A percentile compares a stretch with the other conserved stretches of the same genome.
These are phyloP conservation scores for Colletotrichum tropicale DNA, from an alignment of 2,329 filamentous ascomycete species.

Conservation along the genomic window DNA sequence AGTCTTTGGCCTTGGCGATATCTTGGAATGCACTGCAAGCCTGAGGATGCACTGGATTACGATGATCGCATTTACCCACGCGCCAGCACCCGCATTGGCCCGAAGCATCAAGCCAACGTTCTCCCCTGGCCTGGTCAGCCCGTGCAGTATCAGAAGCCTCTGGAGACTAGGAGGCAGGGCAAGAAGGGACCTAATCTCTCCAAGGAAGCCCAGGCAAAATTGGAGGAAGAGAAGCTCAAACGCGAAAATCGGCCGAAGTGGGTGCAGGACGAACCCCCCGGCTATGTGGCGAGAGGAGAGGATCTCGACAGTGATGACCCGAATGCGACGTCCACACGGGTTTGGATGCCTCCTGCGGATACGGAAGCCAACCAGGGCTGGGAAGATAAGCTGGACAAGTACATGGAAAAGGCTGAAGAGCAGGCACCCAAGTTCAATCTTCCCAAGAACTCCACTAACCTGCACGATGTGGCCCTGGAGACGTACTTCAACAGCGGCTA, in stretches of 20 bases:
- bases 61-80: constrained; percentile 97
- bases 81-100: constrained; percentile 89
- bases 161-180: constrained; percentile 82
- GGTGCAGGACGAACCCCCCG: constrained; percentile 88
- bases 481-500: constrained; percentile 76
- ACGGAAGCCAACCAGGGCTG: constrained; percentile 65
- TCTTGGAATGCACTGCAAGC: constrained; percentile 91
- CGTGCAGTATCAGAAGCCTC: constrained; percentile 88
- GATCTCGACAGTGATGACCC: constrained; percentile 75
- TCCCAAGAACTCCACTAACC: constrained; percentile 79
- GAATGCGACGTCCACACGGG: constrained; percentile 73
- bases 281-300: constrained; percentile 84
- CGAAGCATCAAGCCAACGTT: constrained; percentile 88
- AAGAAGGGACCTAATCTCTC: constrained; percentile 79
- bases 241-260: constrained; percentile 87
- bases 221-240: constrained; percentile 81
- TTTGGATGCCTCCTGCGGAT: constrained; percentile 78
- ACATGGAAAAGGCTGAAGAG: constrained; percentile 72
- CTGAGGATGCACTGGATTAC: constrained; percentile 94
- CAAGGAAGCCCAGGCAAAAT: constrained; percentile 78
- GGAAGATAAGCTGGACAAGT: constrained; percentile 64
- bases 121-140: constrained; percentile 84
- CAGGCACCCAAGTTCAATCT: constrained; percentile 73
- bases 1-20: constrained; percentile 97
- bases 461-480: constrained; percentile 82